A percentile compares a stretch with the other conserved stretches of the same genome.
phyloP scores from a whole-genome alignment of 1,284 basidiomycete species.

The Gymnopus androsaceus region DNA sequence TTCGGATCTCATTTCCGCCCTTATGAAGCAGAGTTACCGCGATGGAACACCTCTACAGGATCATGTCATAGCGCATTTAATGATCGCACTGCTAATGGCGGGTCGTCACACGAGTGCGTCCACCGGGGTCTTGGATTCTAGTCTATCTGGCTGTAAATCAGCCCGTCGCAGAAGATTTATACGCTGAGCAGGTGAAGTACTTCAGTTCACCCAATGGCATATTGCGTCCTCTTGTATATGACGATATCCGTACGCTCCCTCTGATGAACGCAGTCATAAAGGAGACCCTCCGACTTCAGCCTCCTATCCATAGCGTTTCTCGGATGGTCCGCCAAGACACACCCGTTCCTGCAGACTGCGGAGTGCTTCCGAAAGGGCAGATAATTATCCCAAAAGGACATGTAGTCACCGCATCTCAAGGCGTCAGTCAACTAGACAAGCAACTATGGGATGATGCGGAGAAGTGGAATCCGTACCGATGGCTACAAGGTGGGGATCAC shows the following conservation, averaged over 20 bases:
- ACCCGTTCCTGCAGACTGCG: slow-evolving; percentile 78
- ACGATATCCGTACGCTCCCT: slow-evolving; percentile 83
- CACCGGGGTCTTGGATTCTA: slow-evolving; percentile 86
- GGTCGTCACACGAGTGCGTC: slow-evolving; percentile 98
- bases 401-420: slow-evolving; percentile 89
- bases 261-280: slow-evolving; percentile 89
- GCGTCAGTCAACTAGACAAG: slow-evolving; percentile 88
- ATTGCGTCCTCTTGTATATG: slow-evolving; percentile 83
- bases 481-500: slow-evolving; percentile 85
- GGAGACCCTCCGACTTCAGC: slow-evolving; percentile 90
- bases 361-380: slow-evolving; percentile 71
- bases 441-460: slow-evolving; percentile 75
- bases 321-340: slow-evolving; percentile 88
- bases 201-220: slow-evolving; percentile 83
- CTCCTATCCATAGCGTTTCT: slow-evolving; percentile 91
- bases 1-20: slow-evolving; percentile 91
- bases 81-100: slow-evolving; percentile 95
- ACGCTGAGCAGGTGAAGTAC: slow-evolving; percentile 85
- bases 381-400: slow-evolving; percentile 93
- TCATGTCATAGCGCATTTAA: slow-evolving; percentile 94
- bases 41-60: slow-evolving; percentile 80
- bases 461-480: slow-evolving; percentile 82
- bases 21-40: slow-evolving; percentile 87
- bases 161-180: slow-evolving; percentile 79
- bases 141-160: slow-evolving; percentile 85